phyloP scores from a whole-genome alignment of 176 grass and related monocot genomes.

The Tuctoria greenei region DNA sequence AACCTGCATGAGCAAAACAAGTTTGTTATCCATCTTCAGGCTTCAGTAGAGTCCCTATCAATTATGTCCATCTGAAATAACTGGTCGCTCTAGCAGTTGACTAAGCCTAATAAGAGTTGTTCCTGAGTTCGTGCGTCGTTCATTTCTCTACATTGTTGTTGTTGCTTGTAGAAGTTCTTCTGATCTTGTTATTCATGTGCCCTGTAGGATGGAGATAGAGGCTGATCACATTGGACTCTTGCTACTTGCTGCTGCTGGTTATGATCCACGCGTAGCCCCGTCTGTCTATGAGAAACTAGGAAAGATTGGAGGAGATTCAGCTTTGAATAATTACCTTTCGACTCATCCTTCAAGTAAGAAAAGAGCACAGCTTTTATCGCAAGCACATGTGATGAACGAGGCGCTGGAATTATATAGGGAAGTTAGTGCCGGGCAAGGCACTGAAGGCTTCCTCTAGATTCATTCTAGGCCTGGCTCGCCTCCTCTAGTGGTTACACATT shows the following conservation, averaged over 20 bases:
- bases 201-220: conserved; percentile 91
- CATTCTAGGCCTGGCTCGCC: not conserved
- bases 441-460: conserved; percentile 82
- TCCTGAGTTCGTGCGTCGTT: not conserved
- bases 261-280: conserved; percentile 83
- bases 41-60: not conserved
- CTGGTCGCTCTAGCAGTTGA: not conserved
- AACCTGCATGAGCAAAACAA: not conserved
- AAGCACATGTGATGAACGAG: conserved; percentile 74
- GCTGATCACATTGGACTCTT: conserved; percentile 92
- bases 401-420: conserved; percentile 67
- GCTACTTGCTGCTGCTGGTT: conserved; percentile 84
- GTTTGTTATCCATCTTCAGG: conserved; percentile 12
- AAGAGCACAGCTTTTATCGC: conserved; percentile 60
- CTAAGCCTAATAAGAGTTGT: not conserved
- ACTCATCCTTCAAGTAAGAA: conserved; percentile 95
- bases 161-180: conserved; percentile 8
- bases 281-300: conserved; percentile 79
- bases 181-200: conserved; percentile 9
- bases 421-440: conserved; percentile 43
- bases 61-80: not conserved
- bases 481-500: not conserved
- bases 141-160: conserved; percentile 14
- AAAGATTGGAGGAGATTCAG: conserved; percentile 63
- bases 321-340: conserved; percentile 65